Percentiles rank a stretch among this genome's conserved stretches.
Conservation (phyloP, 345 rosid genomes). For the Euphorbia pulcherrima region DNA sequence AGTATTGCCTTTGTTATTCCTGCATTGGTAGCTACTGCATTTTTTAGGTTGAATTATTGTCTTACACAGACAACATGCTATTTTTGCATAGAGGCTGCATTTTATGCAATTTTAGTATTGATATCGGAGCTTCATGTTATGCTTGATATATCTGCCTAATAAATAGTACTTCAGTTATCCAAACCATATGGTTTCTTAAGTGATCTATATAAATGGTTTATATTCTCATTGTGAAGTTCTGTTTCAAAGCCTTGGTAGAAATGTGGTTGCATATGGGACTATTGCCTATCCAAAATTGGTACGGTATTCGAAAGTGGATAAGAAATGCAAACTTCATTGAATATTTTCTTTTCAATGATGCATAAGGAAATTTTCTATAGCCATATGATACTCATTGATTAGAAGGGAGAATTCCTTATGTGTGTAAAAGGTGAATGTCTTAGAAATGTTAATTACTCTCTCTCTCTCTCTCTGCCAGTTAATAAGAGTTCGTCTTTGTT, state of each 20-base stretch:
- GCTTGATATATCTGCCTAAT: background rate
- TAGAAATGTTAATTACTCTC: background rate
- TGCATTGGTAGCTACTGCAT: background rate
- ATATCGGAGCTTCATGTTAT: slow-evolving; percentile 1
- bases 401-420: background rate
- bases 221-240: too few species aligned
- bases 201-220: background rate
- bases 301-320: background rate
- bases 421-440: too few species aligned
- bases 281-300: background rate
- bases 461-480: background rate
- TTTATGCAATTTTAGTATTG: slow-evolving; percentile 3
- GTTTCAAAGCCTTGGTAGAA: background rate
- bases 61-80: background rate
- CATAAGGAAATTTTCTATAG: background rate
- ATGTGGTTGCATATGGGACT: background rate
- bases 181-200: background rate
- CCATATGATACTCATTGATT: background rate
- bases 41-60: slow-evolving; percentile 10
- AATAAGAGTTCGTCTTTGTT: background rate
- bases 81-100: slow-evolving; percentile 4
- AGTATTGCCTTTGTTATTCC: background rate
- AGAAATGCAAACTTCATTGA: background rate
- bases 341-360: background rate
- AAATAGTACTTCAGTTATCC: slow-evolving; percentile 1